Evolutionary conservation across 768 basidiomycete genomes (phyloP), one percentile per base, ranked within the genome.

Genomic region (Phaffia australis): DNA sequence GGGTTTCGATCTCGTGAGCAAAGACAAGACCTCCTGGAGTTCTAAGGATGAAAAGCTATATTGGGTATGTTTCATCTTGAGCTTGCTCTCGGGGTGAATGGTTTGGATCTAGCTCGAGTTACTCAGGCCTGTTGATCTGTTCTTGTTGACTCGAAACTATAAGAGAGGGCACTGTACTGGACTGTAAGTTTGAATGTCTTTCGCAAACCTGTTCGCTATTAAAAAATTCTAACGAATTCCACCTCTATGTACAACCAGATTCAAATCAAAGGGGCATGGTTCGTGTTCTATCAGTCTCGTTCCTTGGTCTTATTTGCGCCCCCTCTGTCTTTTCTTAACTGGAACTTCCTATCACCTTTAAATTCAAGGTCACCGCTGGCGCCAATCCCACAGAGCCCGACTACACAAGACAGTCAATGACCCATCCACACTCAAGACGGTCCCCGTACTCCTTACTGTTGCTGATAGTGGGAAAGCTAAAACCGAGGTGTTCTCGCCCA

Each of bases 281-380:
- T 42, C 35, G 35, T 42, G 11, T 42, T 42, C 11, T 11, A 42
- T 42, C 35, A 42, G 11, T 11, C 11, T 42, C 11, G 35, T 11
- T 11, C 35, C 35, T 42, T 42, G 6, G 11, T 42, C 35, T 42
- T 42, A 5, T 42, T 42, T 42, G 35, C n/a, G 35, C 35, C 35
- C 35, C 11, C 11, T 42, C 35, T 42, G 35, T 11, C 35, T 15
- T 57, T 19, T 19, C 19, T 25, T 29, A 16, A 21, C 27, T 8
- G 9, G 56, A 2, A 57, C 27, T 63, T 35, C 2, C 23, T 19
- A 18, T 56, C 23, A 23, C 60, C 47, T 56, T 2, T 21, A 47
- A 30, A 47, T 32, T n/a, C 66, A 67, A 48, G 66, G 66, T 18
- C 54, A 61, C 55, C 49, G 50, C 56, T 67, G 66, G 66, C 66